Evolutionary conservation across 306 rosid genomes (phyloP).

Genomic region (Hippophae gyantsensis): DNA sequence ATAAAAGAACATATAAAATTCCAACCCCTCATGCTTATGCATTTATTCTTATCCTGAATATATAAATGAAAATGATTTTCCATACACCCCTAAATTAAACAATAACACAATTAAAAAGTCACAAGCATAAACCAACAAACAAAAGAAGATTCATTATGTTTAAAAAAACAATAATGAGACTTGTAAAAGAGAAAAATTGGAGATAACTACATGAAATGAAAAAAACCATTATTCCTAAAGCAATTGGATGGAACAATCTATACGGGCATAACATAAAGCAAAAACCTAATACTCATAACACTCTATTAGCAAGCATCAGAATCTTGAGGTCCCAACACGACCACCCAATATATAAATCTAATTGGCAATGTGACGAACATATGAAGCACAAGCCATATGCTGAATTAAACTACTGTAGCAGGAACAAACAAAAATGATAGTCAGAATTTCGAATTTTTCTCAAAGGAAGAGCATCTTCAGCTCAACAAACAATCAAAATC

Average conservation of each 20-base stretch:
- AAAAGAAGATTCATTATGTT: slow-evolving; percentile 46
- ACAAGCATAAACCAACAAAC: slow-evolving; percentile 34
- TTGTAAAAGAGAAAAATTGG: slow-evolving; percentile 16
- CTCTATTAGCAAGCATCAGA: slow-evolving; percentile 64
- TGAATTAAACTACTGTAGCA: slow-evolving; percentile 21
- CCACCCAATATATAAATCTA: slow-evolving; percentile 33
- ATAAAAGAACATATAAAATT: too few species aligned
- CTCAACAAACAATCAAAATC: slow-evolving; percentile 36
- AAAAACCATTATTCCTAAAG: slow-evolving; percentile 42
- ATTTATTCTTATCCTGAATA: too few species aligned
- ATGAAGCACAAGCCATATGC: slow-evolving; percentile 11
- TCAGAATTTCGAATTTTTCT: slow-evolving; percentile 29
- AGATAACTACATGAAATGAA: slow-evolving; percentile 17
- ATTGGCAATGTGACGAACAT: slow-evolving; percentile 19
- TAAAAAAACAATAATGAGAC: slow-evolving; percentile 57
- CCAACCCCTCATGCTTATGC: too few species aligned
- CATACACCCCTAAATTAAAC: slow-evolving; percentile 36
- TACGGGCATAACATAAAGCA: slow-evolving; percentile 42
- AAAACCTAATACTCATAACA: slow-evolving; percentile 32
- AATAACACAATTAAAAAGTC: slow-evolving; percentile 25
- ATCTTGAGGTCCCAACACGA: slow-evolving; percentile 55
- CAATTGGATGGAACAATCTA: slow-evolving; percentile 29
- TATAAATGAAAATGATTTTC: neutral
- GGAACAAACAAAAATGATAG: slow-evolving; percentile 23
- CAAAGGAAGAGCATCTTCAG: slow-evolving; percentile 40